phyloP scores from a whole-genome alignment of 768 basidiomycete genomes.

The Pleurotus cornucopiae region DNA sequence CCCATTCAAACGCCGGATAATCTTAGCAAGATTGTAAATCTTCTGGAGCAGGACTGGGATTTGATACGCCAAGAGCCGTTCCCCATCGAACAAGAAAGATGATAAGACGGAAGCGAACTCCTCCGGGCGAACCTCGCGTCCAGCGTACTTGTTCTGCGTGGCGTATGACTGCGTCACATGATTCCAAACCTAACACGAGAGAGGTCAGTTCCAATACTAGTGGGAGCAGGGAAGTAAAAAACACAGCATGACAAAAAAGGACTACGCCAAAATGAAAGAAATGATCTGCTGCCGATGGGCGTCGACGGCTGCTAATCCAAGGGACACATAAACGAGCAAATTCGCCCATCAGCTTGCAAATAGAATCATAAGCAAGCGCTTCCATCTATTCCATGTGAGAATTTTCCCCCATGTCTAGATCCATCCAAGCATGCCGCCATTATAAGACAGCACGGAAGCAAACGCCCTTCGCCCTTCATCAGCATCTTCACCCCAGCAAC shows the following conservation, averaged over 20 bases:
- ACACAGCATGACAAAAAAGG: conserved; percentile 2
- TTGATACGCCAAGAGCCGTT: conserved; percentile 80
- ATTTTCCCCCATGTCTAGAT: conserved; percentile 3
- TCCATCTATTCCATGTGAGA: conserved; percentile 4
- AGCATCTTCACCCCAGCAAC: not conserved
- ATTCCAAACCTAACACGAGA: conserved; percentile 80
- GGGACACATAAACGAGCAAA: conserved; percentile 2
- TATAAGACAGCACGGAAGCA: conserved; percentile 1
- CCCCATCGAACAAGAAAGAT: conserved; percentile 83
- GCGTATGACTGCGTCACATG: conserved; percentile 75
- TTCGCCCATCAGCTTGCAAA: not conserved
- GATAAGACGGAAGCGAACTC: conserved; percentile 82
- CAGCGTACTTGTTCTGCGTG: conserved; percentile 95
- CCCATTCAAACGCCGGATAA: conserved; percentile 85
- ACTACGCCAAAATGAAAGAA: not conserved
- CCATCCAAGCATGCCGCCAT: not conserved
- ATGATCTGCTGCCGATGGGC: not conserved
- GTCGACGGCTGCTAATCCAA: not conserved
- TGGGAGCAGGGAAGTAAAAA: conserved; percentile 9
- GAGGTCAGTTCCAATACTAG: conserved; percentile 2
- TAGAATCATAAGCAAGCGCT: conserved; percentile 6
- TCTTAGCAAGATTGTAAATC: conserved; percentile 88
- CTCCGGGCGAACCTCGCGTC: conserved; percentile 81
- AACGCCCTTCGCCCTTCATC: not conserved
- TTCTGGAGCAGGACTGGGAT: conserved; percentile 90